Evolutionary conservation across 31 red algal species (phyloP).

Genomic region (Odonthalia washingtoniensis): DNA sequence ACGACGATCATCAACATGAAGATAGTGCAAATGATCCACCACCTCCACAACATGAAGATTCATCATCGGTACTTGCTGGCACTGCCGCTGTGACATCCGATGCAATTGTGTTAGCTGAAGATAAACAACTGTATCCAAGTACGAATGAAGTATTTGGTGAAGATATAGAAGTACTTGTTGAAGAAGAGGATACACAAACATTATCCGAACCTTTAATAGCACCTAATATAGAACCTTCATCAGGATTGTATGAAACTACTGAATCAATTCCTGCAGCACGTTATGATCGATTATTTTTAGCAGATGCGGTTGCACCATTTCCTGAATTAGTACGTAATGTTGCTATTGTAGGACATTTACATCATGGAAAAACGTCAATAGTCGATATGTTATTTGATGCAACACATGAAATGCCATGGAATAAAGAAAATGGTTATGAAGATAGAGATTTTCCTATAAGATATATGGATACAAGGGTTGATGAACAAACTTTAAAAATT

Average conservation of each 20-base stretch:
- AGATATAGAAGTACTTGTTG: conserved; percentile 80
- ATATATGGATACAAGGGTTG: conserved; percentile 69
- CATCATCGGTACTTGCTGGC: neutral
- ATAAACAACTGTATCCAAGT: conserved; percentile 82
- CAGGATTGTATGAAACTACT: conserved; percentile 50
- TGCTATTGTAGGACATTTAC: conserved; percentile 89
- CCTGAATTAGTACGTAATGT: conserved; percentile 69
- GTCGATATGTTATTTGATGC: conserved; percentile 86
- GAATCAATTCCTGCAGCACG: conserved; percentile 54
- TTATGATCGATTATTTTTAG: conserved; percentile 57
- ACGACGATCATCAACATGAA: conserved; percentile 14
- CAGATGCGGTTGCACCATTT: conserved; percentile 24
- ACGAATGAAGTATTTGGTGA: conserved; percentile 84
- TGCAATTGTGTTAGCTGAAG: conserved; percentile 88
- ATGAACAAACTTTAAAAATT: conserved; percentile 77
- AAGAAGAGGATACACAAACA: conserved; percentile 90
- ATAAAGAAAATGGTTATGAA: conserved; percentile 23
- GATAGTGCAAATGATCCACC: conserved; percentile 13
- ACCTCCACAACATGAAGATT: neutral
- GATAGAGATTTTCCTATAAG: conserved; percentile 64
- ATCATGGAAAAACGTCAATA: conserved; percentile 97
- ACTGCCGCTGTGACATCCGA: neutral
- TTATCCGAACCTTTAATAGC: conserved; percentile 78
- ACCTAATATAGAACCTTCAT: conserved; percentile 58
- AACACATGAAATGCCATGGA: conserved; percentile 65